phyloP scores from a whole-genome alignment of 805 yeast species.

The Candida broadrunensis region DNA sequence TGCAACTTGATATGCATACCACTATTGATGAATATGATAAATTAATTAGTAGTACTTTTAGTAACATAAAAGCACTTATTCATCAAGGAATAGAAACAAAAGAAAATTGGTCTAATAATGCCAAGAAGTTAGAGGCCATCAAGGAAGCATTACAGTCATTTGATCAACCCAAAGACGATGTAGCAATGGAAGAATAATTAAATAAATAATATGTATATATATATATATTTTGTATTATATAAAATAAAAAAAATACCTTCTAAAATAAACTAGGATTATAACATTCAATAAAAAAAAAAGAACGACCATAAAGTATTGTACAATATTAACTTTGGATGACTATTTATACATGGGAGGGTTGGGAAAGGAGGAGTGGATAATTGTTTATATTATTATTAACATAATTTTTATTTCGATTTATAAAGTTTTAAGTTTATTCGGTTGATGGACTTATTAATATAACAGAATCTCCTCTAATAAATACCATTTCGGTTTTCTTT shows the following conservation, averaged over 20 bases:
- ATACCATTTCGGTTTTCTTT: conserved; percentile 80
- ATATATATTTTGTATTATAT: not conserved
- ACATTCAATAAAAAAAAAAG: too few species aligned
- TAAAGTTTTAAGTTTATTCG: too few species aligned
- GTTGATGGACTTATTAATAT: conserved; percentile 62
- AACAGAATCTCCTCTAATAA: conserved; percentile 97
- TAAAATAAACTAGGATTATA: too few species aligned
- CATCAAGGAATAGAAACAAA: conserved; percentile 29
- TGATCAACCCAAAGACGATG: conserved; percentile 7
- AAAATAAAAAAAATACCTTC: too few species aligned
- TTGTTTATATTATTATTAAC: too few species aligned
- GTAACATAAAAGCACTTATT: conserved; percentile 26
- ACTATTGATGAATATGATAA: conserved; percentile 30
- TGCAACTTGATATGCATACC: conserved; percentile 11
- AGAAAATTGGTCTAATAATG: conserved; percentile 33
- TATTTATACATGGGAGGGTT: not conserved
- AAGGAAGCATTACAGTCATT: conserved; percentile 15
- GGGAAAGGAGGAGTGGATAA: too few species aligned
- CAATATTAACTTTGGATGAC: not conserved
- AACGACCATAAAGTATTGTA: too few species aligned
- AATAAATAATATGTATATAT: not conserved
- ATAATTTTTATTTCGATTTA: too few species aligned
- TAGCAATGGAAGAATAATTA: conserved; percentile 10
- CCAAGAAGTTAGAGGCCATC: conserved; percentile 26
- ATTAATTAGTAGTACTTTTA: conserved; percentile 19